A percentile compares a stretch with the other conserved stretches of the same genome.
phyloP scores from a whole-genome alignment of 768 basidiomycete species.

The Tricholoma matsutake region DNA sequence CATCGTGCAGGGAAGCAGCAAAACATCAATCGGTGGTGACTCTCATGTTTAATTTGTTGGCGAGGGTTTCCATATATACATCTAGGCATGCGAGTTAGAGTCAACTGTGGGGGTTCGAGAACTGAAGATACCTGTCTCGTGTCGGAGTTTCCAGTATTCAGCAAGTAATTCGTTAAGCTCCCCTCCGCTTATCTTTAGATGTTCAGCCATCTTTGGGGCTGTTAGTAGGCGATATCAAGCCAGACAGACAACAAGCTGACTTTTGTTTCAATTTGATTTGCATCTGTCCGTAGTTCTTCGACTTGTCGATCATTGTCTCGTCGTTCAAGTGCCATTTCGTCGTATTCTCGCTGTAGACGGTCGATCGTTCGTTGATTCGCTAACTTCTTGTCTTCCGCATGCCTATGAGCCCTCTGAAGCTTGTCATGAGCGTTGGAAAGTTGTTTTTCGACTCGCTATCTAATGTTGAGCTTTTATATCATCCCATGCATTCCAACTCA shows the following conservation, averaged over 20 bases:
- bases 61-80: constrained; percentile 83
- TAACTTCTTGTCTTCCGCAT: constrained; percentile 75
- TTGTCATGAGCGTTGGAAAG: constrained; percentile 80
- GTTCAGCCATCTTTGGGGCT: constrained; percentile 62
- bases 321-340: constrained; percentile 72
- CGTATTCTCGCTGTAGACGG: constrained; percentile 73
- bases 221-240: neutral
- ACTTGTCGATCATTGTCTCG: constrained; percentile 76
- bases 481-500: constrained; percentile 21
- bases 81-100: constrained; percentile 38
- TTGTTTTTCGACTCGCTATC: constrained; percentile 78
- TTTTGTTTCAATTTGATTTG: constrained; percentile 64
- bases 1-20: neutral
- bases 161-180: constrained; percentile 79
- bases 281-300: constrained; percentile 71
- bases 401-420: constrained; percentile 72
- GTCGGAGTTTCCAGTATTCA: constrained; percentile 81
- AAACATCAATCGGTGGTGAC: constrained; percentile 19
- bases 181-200: constrained; percentile 66
- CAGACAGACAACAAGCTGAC: constrained; percentile 30
- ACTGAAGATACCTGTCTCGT: constrained; percentile 59
- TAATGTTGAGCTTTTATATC: constrained; percentile 1
- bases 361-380: constrained; percentile 75
- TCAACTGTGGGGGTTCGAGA: neutral
- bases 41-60: constrained; percentile 72